Evolutionary conservation across 768 basidiomycete genomes (phyloP), one percentile per base, ranked within the genome.

Genomic region (Infundibulicybe gibba): DNA sequence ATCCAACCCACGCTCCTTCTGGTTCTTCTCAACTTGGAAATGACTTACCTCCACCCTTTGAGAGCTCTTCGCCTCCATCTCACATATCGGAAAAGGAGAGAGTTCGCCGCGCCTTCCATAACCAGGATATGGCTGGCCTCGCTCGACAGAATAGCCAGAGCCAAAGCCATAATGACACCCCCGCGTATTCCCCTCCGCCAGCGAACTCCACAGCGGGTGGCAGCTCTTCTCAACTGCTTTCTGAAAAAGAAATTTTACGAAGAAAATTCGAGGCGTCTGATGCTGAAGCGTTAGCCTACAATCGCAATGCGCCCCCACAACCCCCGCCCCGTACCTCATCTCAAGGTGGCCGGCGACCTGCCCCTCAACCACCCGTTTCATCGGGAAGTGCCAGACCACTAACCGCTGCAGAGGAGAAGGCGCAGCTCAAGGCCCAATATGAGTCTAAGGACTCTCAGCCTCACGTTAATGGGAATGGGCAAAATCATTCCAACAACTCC

Each of bases 381-480:
- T 50, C 65, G 1, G 52, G 55, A 39, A 47, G 25, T 8, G 50
- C 45, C 12, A 54, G 62, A 32, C 47, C 74, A 1, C 63, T 90
- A 43, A 83, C 83, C 2, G 89, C 90, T 2, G 81, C 80, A 0
- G 88, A 91, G 55, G 90, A 92, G 65, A 91, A 92, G 67, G 86
- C 85, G 16, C 61, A 79, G 47, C 61, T 91, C 10, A 71, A 68
- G 32, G 83, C 85, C 4, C 76, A 74, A 60, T 88, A 79, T 52
- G 86, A 79, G 20, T 75, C 73, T 1, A 77, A 82, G 53, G 78
- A 85, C 31, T 52, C 59, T 5, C 59, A 59, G 30, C 63, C 51
- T 14, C 49, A 48, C 15, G 41, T 48, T 0, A 69, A 69, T 41
- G 70, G 62, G 9, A 54, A 60, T 45, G 43, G 42, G 38, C 34